Conservation (phyloP, 2,329 filamentous ascomycete genomes). For the Cladosporium phlei region DNA sequence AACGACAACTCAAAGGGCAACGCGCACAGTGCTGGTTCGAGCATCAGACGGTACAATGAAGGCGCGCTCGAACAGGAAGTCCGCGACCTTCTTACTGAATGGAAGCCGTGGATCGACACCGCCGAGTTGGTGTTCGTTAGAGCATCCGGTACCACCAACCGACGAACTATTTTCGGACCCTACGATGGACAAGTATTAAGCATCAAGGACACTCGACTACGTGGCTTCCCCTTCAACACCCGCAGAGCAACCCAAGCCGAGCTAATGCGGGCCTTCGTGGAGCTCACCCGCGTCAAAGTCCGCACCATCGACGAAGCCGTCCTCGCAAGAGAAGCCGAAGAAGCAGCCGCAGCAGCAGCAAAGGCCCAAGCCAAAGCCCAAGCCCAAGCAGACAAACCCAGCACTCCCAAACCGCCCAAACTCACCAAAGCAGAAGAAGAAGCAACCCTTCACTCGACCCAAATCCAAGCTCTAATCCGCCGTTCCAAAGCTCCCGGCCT, state of each 20-base stretch:
- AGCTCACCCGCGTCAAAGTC: slow-evolving; percentile 86
- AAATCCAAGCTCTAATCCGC: slow-evolving; percentile 81
- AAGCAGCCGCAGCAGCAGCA: slow-evolving; percentile 40
- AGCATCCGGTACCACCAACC: slow-evolving; percentile 80
- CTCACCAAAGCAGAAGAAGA: slow-evolving; percentile 78
- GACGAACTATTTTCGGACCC: slow-evolving; percentile 80
- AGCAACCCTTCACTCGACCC: slow-evolving; percentile 75
- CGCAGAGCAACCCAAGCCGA: slow-evolving; percentile 87
- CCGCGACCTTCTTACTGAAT: slow-evolving; percentile 71
- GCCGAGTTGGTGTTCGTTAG: slow-evolving; percentile 83
- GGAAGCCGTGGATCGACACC: slow-evolving; percentile 79
- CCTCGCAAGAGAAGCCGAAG: slow-evolving; percentile 45
- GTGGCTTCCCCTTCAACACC: slow-evolving; percentile 91
- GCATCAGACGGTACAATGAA: slow-evolving; percentile 88
- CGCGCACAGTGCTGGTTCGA: slow-evolving; percentile 89
- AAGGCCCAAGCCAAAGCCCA: slow-evolving; percentile 35
- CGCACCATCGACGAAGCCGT: slow-evolving; percentile 68
- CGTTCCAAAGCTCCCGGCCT: slow-evolving; percentile 86
- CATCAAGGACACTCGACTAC: slow-evolving; percentile 71
- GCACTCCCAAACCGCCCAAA: slow-evolving; percentile 56
- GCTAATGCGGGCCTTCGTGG: slow-evolving; percentile 89
- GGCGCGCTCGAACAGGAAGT: slow-evolving; percentile 85
- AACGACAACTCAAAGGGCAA: slow-evolving; percentile 92
- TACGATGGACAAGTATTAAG: slow-evolving; percentile 84
- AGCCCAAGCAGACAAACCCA: slow-evolving; percentile 38